phyloP scores from a whole-genome alignment of 257 asterid genomes.

The Solanum boliviense region DNA sequence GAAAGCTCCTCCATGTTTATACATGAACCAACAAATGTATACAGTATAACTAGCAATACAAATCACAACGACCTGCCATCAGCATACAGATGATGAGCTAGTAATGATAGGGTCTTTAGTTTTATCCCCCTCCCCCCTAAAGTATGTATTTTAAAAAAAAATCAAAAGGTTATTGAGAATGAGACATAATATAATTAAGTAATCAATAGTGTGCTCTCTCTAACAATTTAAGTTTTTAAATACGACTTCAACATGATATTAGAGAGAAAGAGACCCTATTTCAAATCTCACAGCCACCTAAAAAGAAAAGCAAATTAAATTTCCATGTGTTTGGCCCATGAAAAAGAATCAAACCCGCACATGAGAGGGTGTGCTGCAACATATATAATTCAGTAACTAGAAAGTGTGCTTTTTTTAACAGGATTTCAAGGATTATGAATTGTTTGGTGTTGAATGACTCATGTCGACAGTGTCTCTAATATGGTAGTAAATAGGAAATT shows the following conservation, averaged over 20 bases:
- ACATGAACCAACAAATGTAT: background rate
- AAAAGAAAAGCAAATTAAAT: background rate
- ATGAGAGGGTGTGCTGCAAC: background rate
- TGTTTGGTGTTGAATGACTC: background rate
- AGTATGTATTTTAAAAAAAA: background rate
- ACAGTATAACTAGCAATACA: background rate
- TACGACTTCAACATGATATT: background rate
- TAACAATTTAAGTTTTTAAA: background rate
- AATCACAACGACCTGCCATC: background rate
- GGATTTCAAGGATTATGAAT: background rate
- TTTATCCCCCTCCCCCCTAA: background rate
- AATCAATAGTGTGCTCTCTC: background rate
- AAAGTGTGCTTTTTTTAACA: background rate
- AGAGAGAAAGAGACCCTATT: background rate
- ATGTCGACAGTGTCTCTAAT: background rate
- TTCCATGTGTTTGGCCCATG: background rate
- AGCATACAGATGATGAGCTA: background rate
- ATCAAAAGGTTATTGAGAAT: background rate
- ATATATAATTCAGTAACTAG: background rate
- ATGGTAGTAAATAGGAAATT: background rate
- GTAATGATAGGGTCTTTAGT: background rate
- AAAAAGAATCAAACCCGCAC: background rate
- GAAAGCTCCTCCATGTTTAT: background rate
- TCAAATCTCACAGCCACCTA: background rate
- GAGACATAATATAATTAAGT: background rate